Conservation (phyloP, 306 rosid genomes). For the Comarum palustre region DNA sequence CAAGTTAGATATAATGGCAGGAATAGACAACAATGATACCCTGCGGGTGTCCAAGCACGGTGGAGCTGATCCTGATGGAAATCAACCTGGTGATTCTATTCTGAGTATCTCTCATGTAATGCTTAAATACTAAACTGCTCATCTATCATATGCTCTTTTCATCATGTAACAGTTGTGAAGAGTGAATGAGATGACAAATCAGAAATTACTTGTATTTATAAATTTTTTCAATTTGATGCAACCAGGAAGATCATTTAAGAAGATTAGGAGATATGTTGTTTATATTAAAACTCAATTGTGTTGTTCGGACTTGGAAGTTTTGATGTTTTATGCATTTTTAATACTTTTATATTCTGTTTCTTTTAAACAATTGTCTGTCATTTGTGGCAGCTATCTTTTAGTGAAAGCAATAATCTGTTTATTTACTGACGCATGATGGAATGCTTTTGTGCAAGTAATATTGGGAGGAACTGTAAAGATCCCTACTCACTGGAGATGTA, state of each 20-base stretch:
- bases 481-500: conserved; percentile 78
- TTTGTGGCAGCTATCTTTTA: neutral
- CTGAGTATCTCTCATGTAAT: conserved; percentile 80
- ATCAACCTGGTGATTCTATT: conserved; percentile 71
- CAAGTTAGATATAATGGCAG: conserved; percentile 64
- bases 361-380: neutral
- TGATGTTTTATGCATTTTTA: neutral
- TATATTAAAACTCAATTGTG: neutral
- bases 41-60: conserved; percentile 63
- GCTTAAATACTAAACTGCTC: neutral
- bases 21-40: conserved; percentile 65
- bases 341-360: neutral
- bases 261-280: neutral
- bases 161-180: neutral
- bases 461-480: conserved; percentile 87
- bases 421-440: neutral
- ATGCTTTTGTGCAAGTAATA: conserved; percentile 53
- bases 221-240: neutral
- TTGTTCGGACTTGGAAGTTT: neutral
- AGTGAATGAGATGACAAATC: neutral
- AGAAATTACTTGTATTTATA: neutral
- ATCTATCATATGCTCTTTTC: neutral
- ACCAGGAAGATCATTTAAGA: neutral
- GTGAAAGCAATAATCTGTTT: neutral
- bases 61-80: conserved; percentile 89